Evolutionary conservation across 2,329 filamentous ascomycete species (phyloP), one percentile per base, ranked within the genome.

Genomic region (Phialocephala subalpina): DNA sequence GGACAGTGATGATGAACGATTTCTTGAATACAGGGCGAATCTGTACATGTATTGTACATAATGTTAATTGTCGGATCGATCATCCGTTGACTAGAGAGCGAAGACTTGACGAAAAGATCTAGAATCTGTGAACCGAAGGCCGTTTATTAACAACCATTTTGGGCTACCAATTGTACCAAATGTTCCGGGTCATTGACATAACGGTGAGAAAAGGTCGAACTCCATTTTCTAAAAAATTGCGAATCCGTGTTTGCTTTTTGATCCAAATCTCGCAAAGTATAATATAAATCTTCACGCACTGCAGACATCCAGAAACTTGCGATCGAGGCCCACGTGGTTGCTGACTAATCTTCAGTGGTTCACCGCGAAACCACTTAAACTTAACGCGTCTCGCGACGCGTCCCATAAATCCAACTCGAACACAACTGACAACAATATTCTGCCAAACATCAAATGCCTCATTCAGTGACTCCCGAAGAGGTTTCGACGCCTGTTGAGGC

Each of bases 361-460:
- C n/a, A 14, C 29, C n/a, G 52, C 52, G 57, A 65, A 59, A 58
- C 52, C 52, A 64, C 57, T 60, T 57, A 55, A 60, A 49, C 38
- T 27, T 33, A 42, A 49, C 45, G 45, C 45, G 45, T 49, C 42
- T n/a, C 42, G n/a, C 45, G n/a, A 11, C 45, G 4, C 11, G 20
- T 22, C 36, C 11, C 18, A 40, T 16, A 27, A 16, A 49, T 18
- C 33, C 20, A 36, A 56, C 20, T 27, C 14, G 47, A 42, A 36
- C 35, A 64, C 47, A 9, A 22, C 11, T 20, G 45, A 27, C 45
- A 27, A 7, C 55, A 40, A 38, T 18, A 9, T 38, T 57, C 45
- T 42, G 38, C 20, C 33, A 2, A 35, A 38, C 29, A 67, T 33
- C n/a, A 55, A 20, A 85, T 85, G 82, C 83, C 82, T 42, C 82